Conservation (phyloP, 2,329 filamentous ascomycete genomes). For the Aureobasidium subglaciale region DNA sequence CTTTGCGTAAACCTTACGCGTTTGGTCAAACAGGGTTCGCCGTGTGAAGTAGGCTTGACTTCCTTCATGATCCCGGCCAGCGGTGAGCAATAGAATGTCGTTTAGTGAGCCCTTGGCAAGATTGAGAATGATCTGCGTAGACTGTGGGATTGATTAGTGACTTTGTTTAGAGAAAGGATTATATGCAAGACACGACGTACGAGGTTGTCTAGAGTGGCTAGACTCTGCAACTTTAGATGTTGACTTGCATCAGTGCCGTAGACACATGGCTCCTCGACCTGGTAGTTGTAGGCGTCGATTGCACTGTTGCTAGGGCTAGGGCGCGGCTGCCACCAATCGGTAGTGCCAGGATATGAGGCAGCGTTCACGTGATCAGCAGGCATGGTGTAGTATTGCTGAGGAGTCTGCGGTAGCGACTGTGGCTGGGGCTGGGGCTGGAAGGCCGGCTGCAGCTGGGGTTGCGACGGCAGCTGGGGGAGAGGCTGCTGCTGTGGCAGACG, state of each 20-base stretch:
- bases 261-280: conserved; percentile 15
- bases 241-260: conserved; percentile 36
- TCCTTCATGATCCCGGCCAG: conserved; percentile 44
- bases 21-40: conserved; percentile 56
- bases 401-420: not conserved
- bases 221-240: conserved; percentile 50
- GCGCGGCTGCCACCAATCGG: conserved; percentile 1
- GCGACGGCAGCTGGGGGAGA: not conserved
- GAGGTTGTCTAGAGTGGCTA: conserved; percentile 55
- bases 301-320: not conserved
- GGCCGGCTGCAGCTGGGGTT: not conserved
- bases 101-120: conserved; percentile 50
- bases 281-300: not conserved
- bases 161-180: not conserved
- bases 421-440: conserved; percentile 3
- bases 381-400: conserved; percentile 6
- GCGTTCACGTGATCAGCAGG: not conserved
- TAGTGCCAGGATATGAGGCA: not conserved
- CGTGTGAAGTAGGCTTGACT: conserved; percentile 57
- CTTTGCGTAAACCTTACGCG: conserved; percentile 53
- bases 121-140: conserved; percentile 52
- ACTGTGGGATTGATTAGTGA: conserved; percentile 26
- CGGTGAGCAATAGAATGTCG: conserved; percentile 52
- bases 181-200: not conserved
- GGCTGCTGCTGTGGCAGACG: not conserved